phyloP scores from a whole-genome alignment of 257 asterid species.

The Capsicum baccatum region DNA sequence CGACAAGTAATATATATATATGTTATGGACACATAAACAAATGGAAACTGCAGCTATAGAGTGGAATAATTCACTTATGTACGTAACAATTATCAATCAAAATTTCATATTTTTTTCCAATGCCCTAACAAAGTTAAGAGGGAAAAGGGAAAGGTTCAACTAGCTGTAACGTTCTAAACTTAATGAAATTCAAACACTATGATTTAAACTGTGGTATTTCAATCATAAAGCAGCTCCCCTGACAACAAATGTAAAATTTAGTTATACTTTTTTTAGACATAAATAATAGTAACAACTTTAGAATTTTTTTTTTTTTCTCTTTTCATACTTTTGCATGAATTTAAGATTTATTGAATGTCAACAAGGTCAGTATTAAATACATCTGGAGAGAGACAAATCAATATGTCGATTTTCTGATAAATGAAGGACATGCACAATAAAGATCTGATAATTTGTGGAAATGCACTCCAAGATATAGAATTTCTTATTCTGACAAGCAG shows the following conservation, averaged over 20 bases:
- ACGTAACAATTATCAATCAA: background rate
- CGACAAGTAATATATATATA: background rate
- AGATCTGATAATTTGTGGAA: no score
- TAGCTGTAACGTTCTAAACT: no score
- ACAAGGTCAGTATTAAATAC: no score
- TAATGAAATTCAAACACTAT: background rate
- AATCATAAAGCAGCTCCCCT: background rate
- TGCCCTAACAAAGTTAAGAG: no score
- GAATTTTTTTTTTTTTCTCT: background rate
- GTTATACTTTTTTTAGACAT: background rate
- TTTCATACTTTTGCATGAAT: background rate
- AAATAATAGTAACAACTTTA: background rate
- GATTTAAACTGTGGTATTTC: background rate
- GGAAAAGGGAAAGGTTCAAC: no score
- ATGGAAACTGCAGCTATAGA: constrained; percentile 14
- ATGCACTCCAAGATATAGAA: no score
- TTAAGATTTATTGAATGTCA: no score
- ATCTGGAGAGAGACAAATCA: no score
- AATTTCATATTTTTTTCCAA: background rate
- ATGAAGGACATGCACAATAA: no score
- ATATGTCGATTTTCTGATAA: no score
- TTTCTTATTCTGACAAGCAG: no score
- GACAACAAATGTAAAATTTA: background rate
- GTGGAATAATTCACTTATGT: constrained; percentile 15
- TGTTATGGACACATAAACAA: constrained; percentile 14